These are phyloP conservation scores for Cryphonectria nitschkei DNA, from an alignment of 2,329 filamentous ascomycete species.

Conservation along the genomic window DNA sequence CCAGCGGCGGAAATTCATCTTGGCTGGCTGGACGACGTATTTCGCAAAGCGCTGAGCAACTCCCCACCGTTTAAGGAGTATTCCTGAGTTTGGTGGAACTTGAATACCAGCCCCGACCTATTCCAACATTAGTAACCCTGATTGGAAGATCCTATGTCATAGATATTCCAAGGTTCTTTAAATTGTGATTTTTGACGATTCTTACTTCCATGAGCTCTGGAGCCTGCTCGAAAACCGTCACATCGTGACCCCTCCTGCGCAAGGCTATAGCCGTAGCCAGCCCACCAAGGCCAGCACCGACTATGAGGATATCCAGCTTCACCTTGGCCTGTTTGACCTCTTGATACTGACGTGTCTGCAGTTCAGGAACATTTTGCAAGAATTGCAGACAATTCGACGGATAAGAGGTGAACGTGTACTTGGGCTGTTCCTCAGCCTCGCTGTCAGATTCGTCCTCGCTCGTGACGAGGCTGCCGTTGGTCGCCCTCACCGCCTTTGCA, in stretches of 20 bases:
- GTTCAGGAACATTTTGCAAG: not conserved
- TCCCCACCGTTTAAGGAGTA: constrained; percentile 39
- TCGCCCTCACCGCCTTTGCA: not conserved
- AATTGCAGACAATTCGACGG: constrained; percentile 26
- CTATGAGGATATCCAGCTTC: constrained; percentile 36
- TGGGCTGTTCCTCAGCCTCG: constrained; percentile 1
- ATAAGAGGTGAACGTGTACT: constrained; percentile 23
- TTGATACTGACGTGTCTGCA: not conserved
- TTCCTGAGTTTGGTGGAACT: constrained; percentile 42
- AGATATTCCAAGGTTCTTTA: not conserved
- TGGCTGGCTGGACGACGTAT: constrained; percentile 37
- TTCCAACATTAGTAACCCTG: not conserved
- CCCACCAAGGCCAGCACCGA: constrained; percentile 48
- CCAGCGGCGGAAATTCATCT: constrained; percentile 43
- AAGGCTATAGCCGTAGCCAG: constrained; percentile 45
- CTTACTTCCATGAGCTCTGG: constrained; percentile 43
- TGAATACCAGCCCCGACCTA: constrained; percentile 45
- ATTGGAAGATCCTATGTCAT: not conserved
- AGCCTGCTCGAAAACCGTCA: constrained; percentile 46
- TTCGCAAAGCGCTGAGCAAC: constrained; percentile 35
- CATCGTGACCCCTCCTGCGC: constrained; percentile 41
- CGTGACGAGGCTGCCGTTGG: constrained; percentile 4
- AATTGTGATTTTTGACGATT: not conserved
- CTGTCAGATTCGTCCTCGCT: not conserved
- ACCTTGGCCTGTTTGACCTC: constrained; percentile 15